These are phyloP conservation scores for Plectosphaerella plurivora DNA, from an alignment of 2,329 filamentous ascomycete genomes.

Conservation along the genomic window DNA sequence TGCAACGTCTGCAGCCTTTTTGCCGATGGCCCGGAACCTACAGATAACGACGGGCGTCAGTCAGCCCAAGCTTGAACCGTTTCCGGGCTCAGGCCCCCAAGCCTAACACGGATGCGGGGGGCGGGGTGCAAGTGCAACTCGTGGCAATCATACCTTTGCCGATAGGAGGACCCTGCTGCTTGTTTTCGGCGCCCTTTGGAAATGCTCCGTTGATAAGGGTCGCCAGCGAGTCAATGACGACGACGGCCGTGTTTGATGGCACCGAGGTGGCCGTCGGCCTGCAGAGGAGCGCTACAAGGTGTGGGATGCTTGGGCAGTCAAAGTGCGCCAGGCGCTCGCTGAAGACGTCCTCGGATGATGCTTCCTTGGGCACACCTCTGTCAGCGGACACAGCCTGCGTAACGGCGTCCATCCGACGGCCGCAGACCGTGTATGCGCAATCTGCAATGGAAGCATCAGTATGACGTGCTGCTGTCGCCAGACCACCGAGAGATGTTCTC, in stretches of 20 bases:
- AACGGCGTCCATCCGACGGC: slow-evolving; percentile 28
- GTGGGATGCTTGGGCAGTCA: slow-evolving; percentile 56
- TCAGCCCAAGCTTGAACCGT: background rate
- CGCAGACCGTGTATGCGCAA: slow-evolving; percentile 34
- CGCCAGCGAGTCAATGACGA: slow-evolving; percentile 77
- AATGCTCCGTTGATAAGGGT: slow-evolving; percentile 74
- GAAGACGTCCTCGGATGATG: background rate
- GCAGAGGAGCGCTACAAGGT: slow-evolving; percentile 71
- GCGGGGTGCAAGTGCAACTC: too few species aligned
- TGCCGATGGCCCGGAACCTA: slow-evolving; percentile 30
- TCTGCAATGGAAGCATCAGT: slow-evolving; percentile 18
- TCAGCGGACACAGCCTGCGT: slow-evolving; percentile 9
- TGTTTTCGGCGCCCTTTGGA: slow-evolving; percentile 50
- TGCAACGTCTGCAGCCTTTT: slow-evolving; percentile 51
- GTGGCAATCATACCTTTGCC: slow-evolving; percentile 28
- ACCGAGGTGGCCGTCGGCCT: slow-evolving; percentile 62
- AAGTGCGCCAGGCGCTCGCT: slow-evolving; percentile 39
- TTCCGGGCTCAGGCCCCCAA: background rate
- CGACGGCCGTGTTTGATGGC: slow-evolving; percentile 56
- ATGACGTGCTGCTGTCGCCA: background rate
- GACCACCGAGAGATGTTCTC: slow-evolving; percentile 18
- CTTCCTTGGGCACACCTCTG: slow-evolving; percentile 3
- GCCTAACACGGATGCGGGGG: too few species aligned
- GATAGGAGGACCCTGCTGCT: slow-evolving; percentile 26
- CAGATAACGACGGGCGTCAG: slow-evolving; percentile 1